Base-by-base conservation (phyloP, 768 basidiomycete genomes). In the Lactarius pseudohatsudake region DNA sequence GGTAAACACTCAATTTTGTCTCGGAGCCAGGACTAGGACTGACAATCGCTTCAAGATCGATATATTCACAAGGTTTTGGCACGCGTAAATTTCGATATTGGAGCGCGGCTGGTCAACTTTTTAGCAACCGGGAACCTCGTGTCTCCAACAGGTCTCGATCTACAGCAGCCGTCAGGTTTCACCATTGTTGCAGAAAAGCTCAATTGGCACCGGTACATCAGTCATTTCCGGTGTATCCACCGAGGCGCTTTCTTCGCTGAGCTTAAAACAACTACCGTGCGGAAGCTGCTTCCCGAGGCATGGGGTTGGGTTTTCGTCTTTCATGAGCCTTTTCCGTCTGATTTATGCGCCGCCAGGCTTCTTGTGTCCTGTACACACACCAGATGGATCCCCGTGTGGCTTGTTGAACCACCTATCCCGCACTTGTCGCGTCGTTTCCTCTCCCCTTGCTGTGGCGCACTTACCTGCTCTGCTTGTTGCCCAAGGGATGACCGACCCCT, bases 161-260 rank as follows among this genome's bases (percentile, higher is more conserved):
- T 99, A 18, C 96, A 98, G 76, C 97, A 99, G 77, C 90, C 96
- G 0, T 90, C 95, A 20, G 97, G 97, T n/a, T 98, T 96, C 78
- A 98, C 97, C 1, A 97, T 99, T 71, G 91, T 98, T 40, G 97
- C 96, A 6, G 97, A 99, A 80, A 98, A 98, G 78, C 83, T 99
- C 67, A 99, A 99, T 77, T 99, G 97, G 87, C 89, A 92, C 71
- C 94, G 97, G 43, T 99, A 98, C 77, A 94, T 99, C 77, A 92
- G 91, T 74, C 97, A 99, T 79, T 99, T 99, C 82, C 85, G 97
- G 64, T 97, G 92, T 76, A 94, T 99, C 36, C 97, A 99, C 79
- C 92, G 97, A 78, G 97, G 97, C 76, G 95, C 97, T 43, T 99
- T 99, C 85, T 99, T 99, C 75, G 92, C 96, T 8, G 95, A 98